Evolutionary conservation across 2,329 filamentous ascomycete species (phyloP).

Genomic region (Sclerotinia trifoliorum): DNA sequence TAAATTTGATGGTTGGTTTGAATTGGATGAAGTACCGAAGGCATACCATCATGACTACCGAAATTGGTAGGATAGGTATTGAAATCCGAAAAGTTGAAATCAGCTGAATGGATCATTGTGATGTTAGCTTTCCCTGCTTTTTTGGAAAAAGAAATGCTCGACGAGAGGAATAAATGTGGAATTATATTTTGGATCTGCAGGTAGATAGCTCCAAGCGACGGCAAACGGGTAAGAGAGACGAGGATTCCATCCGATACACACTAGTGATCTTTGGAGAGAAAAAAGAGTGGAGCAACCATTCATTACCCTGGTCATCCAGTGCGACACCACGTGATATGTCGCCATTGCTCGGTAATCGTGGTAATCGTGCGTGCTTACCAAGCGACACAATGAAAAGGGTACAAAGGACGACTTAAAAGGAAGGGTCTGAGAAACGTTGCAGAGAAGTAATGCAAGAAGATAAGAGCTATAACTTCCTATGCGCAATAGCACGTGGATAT

Average conservation of each 20-base stretch:
- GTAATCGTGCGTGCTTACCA: constrained; percentile 23
- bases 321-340: constrained; percentile 36
- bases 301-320: background rate
- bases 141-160: constrained; percentile 14
- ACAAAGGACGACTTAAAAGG: background rate
- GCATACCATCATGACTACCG: constrained; percentile 23
- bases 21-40: constrained; percentile 27
- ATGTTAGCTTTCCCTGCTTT: constrained; percentile 36
- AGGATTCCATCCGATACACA: constrained; percentile 15
- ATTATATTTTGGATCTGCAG: constrained; percentile 12
- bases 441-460: constrained; percentile 17
- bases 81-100: constrained; percentile 40
- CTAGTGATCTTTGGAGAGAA: constrained; percentile 12
- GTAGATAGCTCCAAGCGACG: constrained; percentile 16
- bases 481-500: constrained; percentile 15
- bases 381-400: constrained; percentile 2
- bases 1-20: constrained; percentile 28
- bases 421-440: background rate
- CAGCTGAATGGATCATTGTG: constrained; percentile 33
- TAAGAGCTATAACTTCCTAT: constrained; percentile 13
- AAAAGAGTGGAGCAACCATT: constrained; percentile 14
- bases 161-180: constrained; percentile 18
- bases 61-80: constrained; percentile 31
- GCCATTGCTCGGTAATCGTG: constrained; percentile 28
- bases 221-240: constrained; percentile 8